Base-by-base conservation (phyloP, 768 basidiomycete genomes). In the Phanerochaete carnosa region DNA sequence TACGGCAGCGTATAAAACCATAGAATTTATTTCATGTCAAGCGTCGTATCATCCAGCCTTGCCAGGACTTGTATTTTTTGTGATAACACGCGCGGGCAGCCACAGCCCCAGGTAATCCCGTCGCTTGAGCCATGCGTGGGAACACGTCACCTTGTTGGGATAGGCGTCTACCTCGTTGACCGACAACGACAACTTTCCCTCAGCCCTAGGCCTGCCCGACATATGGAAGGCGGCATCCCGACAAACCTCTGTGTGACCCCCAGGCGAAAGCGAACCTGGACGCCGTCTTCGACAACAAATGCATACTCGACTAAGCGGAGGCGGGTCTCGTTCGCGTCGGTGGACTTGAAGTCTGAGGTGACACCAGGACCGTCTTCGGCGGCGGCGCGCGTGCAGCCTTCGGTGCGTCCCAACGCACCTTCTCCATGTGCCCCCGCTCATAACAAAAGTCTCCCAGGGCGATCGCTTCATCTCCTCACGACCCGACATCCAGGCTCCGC, bases 381-480 rank as follows among this genome's bases (percentile, higher is more conserved):
- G 61, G 45, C 59, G 64, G 4, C 62, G 71, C 11, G 68, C 72
- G 62, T 69, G 70, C 54, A 69, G 61, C 7, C 66, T 67, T 30
- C 72, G 76, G 59, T 72, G 73, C 37, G 55, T 63, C 33, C 4
- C 39, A 19, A 8, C 16, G 4, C 8, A 19, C 16, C 13, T 45
- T 45, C n/a, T 23, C 22, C 30, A 30, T 32, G 4, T 39, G 13
- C 45, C 15, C 25, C 49, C 25, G n/a, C 45, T 8, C 49, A 8
- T 33, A 29, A 43, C 54, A 28, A 57, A 33, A 29, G 29, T 49
- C 58, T 8, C 65, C 54, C 51, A 88, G 86, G 77, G 81, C 43
- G 86, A 88, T 64, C 78, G 87, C 47, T 89, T 88, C 68, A 79
- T 88, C 37, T 73, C 87, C 1, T 73, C 75, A 5, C 79, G 83